Evolutionary conservation across 768 basidiomycete genomes (phyloP).

Genomic region (Tubosaeta sp.): DNA sequence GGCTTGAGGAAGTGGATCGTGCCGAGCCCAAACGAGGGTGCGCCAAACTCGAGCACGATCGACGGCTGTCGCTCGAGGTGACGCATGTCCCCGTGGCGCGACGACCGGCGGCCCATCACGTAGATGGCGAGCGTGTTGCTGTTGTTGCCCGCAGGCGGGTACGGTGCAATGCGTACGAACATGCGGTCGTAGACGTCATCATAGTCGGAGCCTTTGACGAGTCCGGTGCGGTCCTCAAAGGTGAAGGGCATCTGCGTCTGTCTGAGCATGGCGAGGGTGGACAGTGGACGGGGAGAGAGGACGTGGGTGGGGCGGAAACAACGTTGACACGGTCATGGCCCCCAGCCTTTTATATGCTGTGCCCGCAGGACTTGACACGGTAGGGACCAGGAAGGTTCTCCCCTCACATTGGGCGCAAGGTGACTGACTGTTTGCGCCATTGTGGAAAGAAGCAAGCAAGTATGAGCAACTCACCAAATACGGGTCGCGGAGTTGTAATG

Average conservation of each 20-base stretch:
- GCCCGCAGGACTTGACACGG: constrained; percentile 16
- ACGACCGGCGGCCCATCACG: constrained; percentile 61
- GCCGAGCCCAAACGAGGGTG: constrained; percentile 52
- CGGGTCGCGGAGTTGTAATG: constrained; percentile 30
- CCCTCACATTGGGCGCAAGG: constrained; percentile 25
- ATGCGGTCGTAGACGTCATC: constrained; percentile 77
- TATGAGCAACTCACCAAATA: constrained; percentile 24
- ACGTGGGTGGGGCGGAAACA: not conserved
- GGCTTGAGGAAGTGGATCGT: constrained; percentile 50
- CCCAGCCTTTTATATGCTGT: constrained; percentile 19
- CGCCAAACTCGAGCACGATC: constrained; percentile 56
- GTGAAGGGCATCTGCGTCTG: constrained; percentile 44
- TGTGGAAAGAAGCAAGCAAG: constrained; percentile 21
- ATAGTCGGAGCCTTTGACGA: constrained; percentile 54
- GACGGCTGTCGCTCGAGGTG: constrained; percentile 51
- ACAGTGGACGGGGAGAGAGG: not conserved
- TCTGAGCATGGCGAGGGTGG: constrained; percentile 14
- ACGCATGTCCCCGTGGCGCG: constrained; percentile 52
- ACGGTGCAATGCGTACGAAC: constrained; percentile 58
- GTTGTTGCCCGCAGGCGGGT: constrained; percentile 34
- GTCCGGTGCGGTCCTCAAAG: constrained; percentile 66
- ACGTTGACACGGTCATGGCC: not conserved
- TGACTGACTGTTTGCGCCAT: constrained; percentile 19
- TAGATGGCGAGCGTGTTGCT: constrained; percentile 50
- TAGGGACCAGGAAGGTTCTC: constrained; percentile 14